phyloP scores from a whole-genome alignment of 257 asterid species.

The Linderniella brevidens region DNA sequence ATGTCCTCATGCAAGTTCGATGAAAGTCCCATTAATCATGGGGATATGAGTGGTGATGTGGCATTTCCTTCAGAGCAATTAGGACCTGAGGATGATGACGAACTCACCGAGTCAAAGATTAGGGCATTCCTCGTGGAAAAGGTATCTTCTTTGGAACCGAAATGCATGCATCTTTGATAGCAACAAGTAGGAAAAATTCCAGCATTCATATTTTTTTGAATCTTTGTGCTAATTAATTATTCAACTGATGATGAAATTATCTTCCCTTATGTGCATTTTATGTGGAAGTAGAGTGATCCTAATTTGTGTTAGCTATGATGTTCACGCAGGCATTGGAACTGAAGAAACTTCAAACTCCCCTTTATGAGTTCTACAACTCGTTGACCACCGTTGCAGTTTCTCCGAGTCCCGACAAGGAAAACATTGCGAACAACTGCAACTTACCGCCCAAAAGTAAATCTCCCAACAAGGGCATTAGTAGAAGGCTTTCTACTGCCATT shows the following conservation, averaged over 20 bases:
- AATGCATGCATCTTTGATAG: too few species aligned
- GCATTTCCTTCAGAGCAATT: slow-evolving; percentile 51
- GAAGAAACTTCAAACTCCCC: slow-evolving; percentile 86
- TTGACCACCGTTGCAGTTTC: slow-evolving; percentile 50
- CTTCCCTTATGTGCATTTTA: neutral
- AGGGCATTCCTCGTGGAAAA: slow-evolving; percentile 86
- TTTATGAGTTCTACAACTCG: slow-evolving; percentile 79
- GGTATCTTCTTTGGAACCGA: slow-evolving; percentile 21
- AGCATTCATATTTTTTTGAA: too few species aligned
- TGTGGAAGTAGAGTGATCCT: slow-evolving; percentile 2
- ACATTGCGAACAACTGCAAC: slow-evolving; percentile 43
- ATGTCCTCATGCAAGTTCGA: slow-evolving; percentile 59
- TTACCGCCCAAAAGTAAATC: slow-evolving; percentile 91
- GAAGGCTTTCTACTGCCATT: slow-evolving; percentile 70
- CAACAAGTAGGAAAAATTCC: too few species aligned
- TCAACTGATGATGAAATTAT: too few species aligned
- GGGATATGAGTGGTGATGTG: slow-evolving; percentile 40
- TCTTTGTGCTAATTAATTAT: too few species aligned
- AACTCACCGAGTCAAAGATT: slow-evolving; percentile 76
- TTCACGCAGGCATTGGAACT: slow-evolving; percentile 62
- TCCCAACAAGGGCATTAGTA: slow-evolving; percentile 46
- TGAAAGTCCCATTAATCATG: slow-evolving; percentile 41
- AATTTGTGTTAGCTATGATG: neutral
- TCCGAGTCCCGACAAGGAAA: slow-evolving; percentile 69
- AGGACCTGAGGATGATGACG: slow-evolving; percentile 70